A percentile compares a stretch with the other conserved stretches of the same genome.
These are phyloP conservation scores for Fusarium cyanostomum DNA, from an alignment of 2,329 filamentous ascomycete genomes.

Conservation along the genomic window DNA sequence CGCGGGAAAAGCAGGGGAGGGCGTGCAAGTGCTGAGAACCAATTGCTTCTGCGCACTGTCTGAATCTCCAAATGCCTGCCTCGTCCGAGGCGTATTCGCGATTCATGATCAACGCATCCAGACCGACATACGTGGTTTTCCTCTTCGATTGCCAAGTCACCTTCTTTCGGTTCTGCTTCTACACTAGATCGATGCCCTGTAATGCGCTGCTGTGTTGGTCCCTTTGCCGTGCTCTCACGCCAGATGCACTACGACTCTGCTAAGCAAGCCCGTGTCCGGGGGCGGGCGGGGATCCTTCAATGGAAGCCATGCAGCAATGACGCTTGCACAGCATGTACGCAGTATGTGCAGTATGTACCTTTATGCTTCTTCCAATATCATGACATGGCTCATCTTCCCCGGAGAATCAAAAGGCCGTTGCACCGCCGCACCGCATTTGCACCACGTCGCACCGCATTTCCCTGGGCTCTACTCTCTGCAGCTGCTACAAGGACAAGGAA, in stretches of 20 bases:
- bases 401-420: background rate
- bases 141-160: constrained; percentile 7
- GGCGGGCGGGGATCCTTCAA: constrained; percentile 2
- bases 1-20: background rate
- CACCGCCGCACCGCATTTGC: constrained; percentile 26
- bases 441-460: constrained; percentile 9
- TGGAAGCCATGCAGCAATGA: background rate
- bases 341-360: background rate
- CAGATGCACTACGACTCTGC: constrained; percentile 26
- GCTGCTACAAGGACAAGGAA: constrained; percentile 11
- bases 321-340: background rate
- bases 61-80: background rate
- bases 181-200: background rate
- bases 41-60: constrained; percentile 22
- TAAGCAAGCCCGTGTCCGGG: constrained; percentile 10
- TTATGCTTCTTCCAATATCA: background rate
- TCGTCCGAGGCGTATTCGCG: constrained; percentile 4
- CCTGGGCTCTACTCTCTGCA: constrained; percentile 9
- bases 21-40: constrained; percentile 19
- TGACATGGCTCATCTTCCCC: background rate
- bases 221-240: constrained; percentile 11
- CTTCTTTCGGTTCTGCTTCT: background rate
- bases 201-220: constrained; percentile 29
- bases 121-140: constrained; percentile 38
- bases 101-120: constrained; percentile 2